Evolutionary conservation across 352 stramenopile species (phyloP).

Genomic region (Thalassiosira exigua): DNA sequence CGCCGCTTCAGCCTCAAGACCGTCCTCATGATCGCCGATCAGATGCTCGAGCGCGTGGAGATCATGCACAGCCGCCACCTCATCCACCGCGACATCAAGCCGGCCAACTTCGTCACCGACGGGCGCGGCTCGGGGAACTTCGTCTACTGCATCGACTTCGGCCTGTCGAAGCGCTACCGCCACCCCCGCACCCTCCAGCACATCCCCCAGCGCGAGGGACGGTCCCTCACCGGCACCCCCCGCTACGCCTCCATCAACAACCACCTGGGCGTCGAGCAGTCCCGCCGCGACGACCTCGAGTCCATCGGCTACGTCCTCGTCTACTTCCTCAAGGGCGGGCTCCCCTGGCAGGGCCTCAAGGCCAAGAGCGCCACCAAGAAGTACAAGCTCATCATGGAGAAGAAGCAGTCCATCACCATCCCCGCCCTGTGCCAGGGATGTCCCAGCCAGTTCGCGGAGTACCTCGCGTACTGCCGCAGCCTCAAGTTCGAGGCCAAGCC

Average conservation of each 20-base stretch:
- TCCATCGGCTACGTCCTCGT: constrained; percentile 93
- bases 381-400: constrained; percentile 95
- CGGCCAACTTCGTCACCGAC: constrained; percentile 95
- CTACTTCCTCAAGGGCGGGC: constrained; percentile 92
- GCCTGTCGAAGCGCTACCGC: constrained; percentile 92
- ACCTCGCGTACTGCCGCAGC: constrained; percentile 95
- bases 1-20: constrained; percentile 93
- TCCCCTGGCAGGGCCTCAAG: constrained; percentile 95
- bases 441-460: constrained; percentile 94
- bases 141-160: constrained; percentile 96
- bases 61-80: constrained; percentile 95
- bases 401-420: constrained; percentile 91
- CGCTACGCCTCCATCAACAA: constrained; percentile 94
- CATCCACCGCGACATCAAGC: constrained; percentile 96
- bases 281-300: constrained; percentile 92
- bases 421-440: constrained; percentile 87
- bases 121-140: constrained; percentile 89
- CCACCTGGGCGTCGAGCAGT: constrained; percentile 94
- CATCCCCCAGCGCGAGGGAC: constrained; percentile 93
- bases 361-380: constrained; percentile 97
- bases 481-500: constrained; percentile 93
- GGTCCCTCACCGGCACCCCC: constrained; percentile 93
- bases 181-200: constrained; percentile 91
- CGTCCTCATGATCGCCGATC: constrained; percentile 91
- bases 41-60: constrained; percentile 91